Evolutionary conservation across 768 basidiomycete genomes (phyloP).

Genomic region (Mycena floridula): DNA sequence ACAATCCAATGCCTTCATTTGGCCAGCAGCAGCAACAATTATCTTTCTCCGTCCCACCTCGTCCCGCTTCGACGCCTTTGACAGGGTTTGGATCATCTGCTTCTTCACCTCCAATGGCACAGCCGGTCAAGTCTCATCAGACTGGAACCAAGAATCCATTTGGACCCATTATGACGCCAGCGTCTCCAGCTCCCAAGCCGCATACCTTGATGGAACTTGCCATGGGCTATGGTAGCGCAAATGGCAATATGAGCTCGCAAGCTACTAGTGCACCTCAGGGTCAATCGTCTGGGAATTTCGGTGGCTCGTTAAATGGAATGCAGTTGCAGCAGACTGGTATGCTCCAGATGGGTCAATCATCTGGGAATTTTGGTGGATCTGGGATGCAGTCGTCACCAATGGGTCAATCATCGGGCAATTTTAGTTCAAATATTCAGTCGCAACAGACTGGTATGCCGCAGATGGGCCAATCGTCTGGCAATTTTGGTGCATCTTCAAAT

Average conservation of each 20-base stretch:
- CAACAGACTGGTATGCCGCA: conserved; percentile 12
- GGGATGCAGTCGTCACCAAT: no score
- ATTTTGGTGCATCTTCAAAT: no score
- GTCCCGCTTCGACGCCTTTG: conserved; percentile 72
- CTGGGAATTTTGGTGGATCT: no score
- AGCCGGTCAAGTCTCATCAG: conserved; percentile 77
- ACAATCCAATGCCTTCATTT: not conserved
- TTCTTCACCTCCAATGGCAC: conserved; percentile 39
- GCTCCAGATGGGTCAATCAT: no score
- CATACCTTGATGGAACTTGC: conserved; percentile 81
- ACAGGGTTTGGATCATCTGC: conserved; percentile 27
- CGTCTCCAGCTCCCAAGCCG: conserved; percentile 62
- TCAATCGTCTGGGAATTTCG: no score
- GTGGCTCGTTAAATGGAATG: no score
- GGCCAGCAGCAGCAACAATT: conserved; percentile 3
- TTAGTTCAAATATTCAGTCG: conserved; percentile 10
- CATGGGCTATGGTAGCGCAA: conserved; percentile 32
- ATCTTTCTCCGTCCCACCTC: conserved; percentile 36
- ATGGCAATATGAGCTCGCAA: not conserved
- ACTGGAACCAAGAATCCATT: conserved; percentile 97
- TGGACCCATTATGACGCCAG: conserved; percentile 58
- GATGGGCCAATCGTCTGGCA: no score
- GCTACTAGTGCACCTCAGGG: not conserved
- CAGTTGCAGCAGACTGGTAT: not conserved
- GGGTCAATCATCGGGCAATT: no score